phyloP scores from a whole-genome alignment of 1,284 basidiomycete species.

The Ustilago bromivora region DNA sequence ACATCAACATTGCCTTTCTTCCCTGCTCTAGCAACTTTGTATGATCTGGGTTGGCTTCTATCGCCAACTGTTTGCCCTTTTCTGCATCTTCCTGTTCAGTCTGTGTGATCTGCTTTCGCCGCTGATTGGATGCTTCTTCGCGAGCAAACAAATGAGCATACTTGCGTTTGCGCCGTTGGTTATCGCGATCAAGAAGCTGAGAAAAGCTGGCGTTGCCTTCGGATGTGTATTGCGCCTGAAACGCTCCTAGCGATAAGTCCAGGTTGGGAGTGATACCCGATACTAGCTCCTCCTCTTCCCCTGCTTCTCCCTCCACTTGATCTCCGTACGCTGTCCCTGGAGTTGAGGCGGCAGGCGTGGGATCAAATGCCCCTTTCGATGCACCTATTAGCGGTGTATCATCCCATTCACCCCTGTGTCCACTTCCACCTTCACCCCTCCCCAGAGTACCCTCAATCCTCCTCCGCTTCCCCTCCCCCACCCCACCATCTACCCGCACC shows the following conservation, averaged over 20 bases:
- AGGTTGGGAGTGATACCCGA: conserved; percentile 30
- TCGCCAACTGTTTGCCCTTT: conserved; percentile 38
- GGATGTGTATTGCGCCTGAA: conserved; percentile 63
- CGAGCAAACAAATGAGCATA: conserved; percentile 58
- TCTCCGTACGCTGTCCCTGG: background rate
- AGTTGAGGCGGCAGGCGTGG: conserved; percentile 23
- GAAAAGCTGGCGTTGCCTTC: conserved; percentile 68
- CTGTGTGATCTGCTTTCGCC: conserved; percentile 24
- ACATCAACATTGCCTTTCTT: background rate
- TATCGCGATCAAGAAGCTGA: conserved; percentile 56
- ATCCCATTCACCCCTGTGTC: conserved; percentile 33
- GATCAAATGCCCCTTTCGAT: conserved; percentile 9
- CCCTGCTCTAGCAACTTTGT: conserved; percentile 14
- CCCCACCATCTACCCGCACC: conserved; percentile 37
- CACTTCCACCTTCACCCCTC: background rate
- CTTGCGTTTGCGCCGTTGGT: conserved; percentile 46
- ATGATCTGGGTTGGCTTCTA: conserved; percentile 41
- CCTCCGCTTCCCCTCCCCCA: background rate
- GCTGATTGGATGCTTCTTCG: conserved; percentile 42
- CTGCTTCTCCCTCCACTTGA: background rate
- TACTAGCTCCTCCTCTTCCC: conserved; percentile 12
- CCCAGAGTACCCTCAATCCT: background rate
- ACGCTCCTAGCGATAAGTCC: conserved; percentile 53
- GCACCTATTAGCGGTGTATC: conserved; percentile 30
- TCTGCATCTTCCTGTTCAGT: conserved; percentile 28